Evolutionary conservation across 2,329 filamentous ascomycete genomes (phyloP).

Genomic region (Fusarium nygamai): DNA sequence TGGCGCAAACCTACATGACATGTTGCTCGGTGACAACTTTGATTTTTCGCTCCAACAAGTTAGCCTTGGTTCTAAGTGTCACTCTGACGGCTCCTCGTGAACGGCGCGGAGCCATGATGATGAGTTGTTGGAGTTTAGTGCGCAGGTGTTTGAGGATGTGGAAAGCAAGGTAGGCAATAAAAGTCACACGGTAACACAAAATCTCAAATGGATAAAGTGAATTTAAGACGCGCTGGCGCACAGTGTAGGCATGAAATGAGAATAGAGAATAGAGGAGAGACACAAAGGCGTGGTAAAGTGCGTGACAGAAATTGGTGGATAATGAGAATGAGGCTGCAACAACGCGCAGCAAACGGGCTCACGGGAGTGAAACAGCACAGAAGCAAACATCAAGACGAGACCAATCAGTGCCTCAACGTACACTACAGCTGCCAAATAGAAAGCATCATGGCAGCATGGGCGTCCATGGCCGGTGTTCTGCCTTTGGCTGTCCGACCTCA

Average conservation of each 20-base stretch:
- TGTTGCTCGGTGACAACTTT: constrained; percentile 94
- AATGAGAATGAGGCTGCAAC: constrained; percentile 1
- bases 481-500: constrained; percentile 32
- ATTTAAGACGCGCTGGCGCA: constrained; percentile 12
- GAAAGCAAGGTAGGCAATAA: constrained; percentile 5
- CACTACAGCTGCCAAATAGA: constrained; percentile 9
- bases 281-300: neutral
- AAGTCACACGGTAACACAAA: constrained; percentile 15
- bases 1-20: constrained; percentile 74
- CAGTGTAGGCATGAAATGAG: neutral
- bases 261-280: neutral
- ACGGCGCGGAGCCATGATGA: constrained; percentile 32
- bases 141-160: neutral
- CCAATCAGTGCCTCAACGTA: neutral
- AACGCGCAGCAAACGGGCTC: neutral
- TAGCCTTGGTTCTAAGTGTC: constrained; percentile 35
- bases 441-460: constrained; percentile 24
- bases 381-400: neutral
- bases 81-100: constrained; percentile 24
- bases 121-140: neutral
- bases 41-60: constrained; percentile 77
- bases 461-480: constrained; percentile 5
- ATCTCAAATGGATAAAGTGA: neutral
- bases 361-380: neutral
- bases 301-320: neutral